Evolutionary conservation across 768 basidiomycete species (phyloP).

Genomic region (Tulasnella sp.): DNA sequence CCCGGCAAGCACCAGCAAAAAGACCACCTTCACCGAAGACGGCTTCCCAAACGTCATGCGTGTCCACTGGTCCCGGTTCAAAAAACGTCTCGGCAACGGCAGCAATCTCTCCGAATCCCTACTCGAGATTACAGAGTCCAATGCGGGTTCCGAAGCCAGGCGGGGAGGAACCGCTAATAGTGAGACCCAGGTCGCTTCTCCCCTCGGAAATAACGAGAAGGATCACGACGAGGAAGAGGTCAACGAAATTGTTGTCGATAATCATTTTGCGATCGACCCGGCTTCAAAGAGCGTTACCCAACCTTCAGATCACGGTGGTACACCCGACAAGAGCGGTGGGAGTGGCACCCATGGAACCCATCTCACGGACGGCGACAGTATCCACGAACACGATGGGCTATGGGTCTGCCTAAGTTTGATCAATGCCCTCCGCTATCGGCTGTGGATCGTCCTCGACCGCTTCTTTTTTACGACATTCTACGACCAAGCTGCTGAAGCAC

Average conservation of each 20-base stretch:
- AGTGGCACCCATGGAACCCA: not conserved
- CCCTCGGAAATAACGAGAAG: not conserved
- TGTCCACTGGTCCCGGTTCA: constrained; percentile 7
- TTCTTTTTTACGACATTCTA: constrained; percentile 11
- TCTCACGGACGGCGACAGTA: not conserved
- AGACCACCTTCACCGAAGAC: not conserved
- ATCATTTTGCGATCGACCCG: constrained; percentile 1
- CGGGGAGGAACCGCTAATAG: not conserved
- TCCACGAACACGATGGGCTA: not conserved
- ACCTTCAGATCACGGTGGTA: not conserved
- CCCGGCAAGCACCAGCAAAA: not conserved
- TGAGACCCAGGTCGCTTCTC: not conserved
- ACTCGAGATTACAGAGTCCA: not conserved
- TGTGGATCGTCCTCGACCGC: not conserved
- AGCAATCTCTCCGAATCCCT: not conserved
- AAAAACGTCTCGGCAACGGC: not conserved
- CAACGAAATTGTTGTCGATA: constrained; percentile 16
- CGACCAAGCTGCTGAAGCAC: constrained; percentile 1
- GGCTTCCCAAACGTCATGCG: not conserved
- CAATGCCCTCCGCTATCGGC: not conserved
- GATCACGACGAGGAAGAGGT: constrained; percentile 4
- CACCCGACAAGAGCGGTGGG: not conserved
- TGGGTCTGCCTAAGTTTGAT: not conserved
- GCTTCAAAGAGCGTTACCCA: not conserved
- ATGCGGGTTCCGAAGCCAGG: not conserved